These are phyloP conservation scores for Solanum hybrid DNA, from an alignment of 305 asterid genomes.

Conservation along the genomic window DNA sequence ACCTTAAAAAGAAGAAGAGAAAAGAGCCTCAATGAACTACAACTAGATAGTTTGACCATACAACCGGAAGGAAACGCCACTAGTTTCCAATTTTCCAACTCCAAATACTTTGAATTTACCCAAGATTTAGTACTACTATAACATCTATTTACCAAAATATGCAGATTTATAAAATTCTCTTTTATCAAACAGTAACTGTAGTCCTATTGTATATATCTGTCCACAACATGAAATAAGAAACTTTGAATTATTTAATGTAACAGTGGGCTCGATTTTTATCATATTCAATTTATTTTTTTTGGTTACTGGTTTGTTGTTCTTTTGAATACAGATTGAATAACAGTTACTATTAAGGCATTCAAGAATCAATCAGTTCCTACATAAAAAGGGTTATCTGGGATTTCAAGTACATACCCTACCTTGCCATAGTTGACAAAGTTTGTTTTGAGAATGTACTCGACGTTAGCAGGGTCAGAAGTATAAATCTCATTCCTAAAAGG, in stretches of 20 bases:
- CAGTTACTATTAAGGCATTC: not conserved
- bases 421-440: conserved; percentile 51
- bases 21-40: not conserved
- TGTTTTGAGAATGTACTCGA: conserved; percentile 61
- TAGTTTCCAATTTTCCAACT: not conserved
- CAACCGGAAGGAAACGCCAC: not conserved
- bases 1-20: not conserved
- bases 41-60: not conserved
- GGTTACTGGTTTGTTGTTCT: not conserved
- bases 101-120: not conserved
- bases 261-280: not conserved
- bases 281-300: not conserved
- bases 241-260: not conserved
- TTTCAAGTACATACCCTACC: conserved; percentile 15
- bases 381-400: not conserved
- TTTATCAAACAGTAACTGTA: not conserved
- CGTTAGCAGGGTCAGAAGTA: conserved; percentile 47
- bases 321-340: not conserved
- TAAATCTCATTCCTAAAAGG: conserved; percentile 43
- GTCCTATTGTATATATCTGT: not conserved
- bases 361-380: too few relatives aligned
- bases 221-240: not conserved
- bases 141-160: not conserved
- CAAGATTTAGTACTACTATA: not conserved
- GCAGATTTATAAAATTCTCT: not conserved